A percentile compares a stretch with the other conserved stretches of the same genome.
These are phyloP conservation scores for Kernera saxatilis DNA, from an alignment of 345 rosid species.

Conservation along the genomic window DNA sequence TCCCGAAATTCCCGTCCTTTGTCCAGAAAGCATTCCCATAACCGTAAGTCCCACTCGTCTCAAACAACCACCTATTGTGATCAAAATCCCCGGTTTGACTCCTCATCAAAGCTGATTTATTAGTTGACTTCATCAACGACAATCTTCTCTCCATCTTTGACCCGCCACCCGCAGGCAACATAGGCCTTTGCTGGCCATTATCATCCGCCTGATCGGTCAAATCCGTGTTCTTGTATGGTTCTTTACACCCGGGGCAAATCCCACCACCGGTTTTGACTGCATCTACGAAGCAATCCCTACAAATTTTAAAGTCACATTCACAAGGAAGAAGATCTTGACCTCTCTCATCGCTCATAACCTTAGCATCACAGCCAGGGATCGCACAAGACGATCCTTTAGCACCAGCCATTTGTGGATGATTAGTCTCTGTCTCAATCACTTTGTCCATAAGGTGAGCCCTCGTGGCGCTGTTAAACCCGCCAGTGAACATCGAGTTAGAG, in stretches of 20 bases:
- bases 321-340: conserved; percentile 90
- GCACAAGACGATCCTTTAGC: conserved; percentile 90
- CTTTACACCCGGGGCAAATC: conserved; percentile 91
- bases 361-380: conserved; percentile 86
- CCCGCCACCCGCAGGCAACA: conserved; percentile 47
- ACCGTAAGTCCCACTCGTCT: conserved; percentile 88
- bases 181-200: conserved; percentile 59
- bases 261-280: conserved; percentile 84
- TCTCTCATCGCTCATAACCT: conserved; percentile 92
- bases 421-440: conserved; percentile 86
- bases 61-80: conserved; percentile 90
- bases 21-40: conserved; percentile 98
- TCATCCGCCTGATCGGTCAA: conserved; percentile 54
- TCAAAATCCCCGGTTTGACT: conserved; percentile 97
- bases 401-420: conserved; percentile 98
- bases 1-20: conserved; percentile 77
- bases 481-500: conserved; percentile 87
- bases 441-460: conserved; percentile 97
- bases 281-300: conserved; percentile 88
- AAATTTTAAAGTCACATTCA: conserved; percentile 92
- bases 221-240: conserved; percentile 75
- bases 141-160: conserved; percentile 91
- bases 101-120: conserved; percentile 73
- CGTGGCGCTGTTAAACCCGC: conserved; percentile 83
- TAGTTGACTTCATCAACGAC: conserved; percentile 86